Percentiles rank a stretch among this genome's conserved stretches.
Conservation (phyloP, 208 protist species). For the Trypanosoma avium region DNA sequence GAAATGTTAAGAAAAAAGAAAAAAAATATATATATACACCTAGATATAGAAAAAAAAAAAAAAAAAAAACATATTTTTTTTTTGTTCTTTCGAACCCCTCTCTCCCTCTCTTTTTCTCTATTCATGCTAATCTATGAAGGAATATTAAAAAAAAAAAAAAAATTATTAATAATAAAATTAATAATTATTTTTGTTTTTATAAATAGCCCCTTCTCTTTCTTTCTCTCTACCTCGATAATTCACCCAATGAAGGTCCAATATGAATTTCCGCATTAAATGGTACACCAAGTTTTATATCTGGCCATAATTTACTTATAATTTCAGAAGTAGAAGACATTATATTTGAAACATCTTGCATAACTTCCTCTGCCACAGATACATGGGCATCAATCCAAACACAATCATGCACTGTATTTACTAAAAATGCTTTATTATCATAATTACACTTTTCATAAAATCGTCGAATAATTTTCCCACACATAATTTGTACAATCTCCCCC, state of each 20-base stretch:
- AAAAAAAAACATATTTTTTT: slow-evolving; percentile 7
- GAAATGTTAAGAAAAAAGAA: background rate
- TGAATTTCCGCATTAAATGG: slow-evolving; percentile 84
- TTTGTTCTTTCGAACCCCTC: background rate
- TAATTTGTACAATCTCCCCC: slow-evolving; percentile 91
- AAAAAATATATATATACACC: too few species aligned
- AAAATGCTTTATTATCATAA: slow-evolving; percentile 80
- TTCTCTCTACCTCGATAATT: slow-evolving; percentile 56
- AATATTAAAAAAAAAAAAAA: slow-evolving; percentile 2
- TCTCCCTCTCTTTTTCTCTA: background rate
- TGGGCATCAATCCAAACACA: slow-evolving; percentile 92
- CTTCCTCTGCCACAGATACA: slow-evolving; percentile 69
- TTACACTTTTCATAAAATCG: slow-evolving; percentile 73
- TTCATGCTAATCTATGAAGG: slow-evolving; percentile 1
- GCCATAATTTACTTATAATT: slow-evolving; percentile 73
- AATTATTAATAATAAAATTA: background rate
- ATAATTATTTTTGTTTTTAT: background rate
- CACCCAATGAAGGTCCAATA: slow-evolving; percentile 67
- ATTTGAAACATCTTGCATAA: slow-evolving; percentile 58
- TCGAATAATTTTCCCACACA: slow-evolving; percentile 85
- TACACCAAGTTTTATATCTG: slow-evolving; percentile 86
- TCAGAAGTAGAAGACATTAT: slow-evolving; percentile 80
- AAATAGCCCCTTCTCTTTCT: background rate
- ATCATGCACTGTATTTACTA: slow-evolving; percentile 92
- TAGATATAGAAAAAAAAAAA: background rate